These are phyloP conservation scores for Phaeotremella fagi DNA, from an alignment of 768 basidiomycete genomes.

Conservation along the genomic window DNA sequence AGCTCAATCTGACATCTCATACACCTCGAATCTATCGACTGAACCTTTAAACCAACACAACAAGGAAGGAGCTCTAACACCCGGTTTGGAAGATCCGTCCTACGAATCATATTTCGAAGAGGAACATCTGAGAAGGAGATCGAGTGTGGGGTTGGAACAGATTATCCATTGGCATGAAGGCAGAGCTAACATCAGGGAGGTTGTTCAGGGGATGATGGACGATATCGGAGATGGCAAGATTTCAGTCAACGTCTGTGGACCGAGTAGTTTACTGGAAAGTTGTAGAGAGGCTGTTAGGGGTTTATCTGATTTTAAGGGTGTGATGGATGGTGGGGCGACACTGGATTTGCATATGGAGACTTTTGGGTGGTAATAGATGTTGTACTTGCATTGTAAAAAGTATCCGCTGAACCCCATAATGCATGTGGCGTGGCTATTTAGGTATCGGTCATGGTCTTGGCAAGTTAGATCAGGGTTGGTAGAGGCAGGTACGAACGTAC, in stretches of 20 bases:
- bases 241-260: conserved; percentile 11
- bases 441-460: no score
- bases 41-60: conserved; percentile 9
- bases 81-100: not conserved
- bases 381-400: no score
- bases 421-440: no score
- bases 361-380: conserved; percentile 8
- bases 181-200: conserved; percentile 15
- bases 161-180: conserved; percentile 27
- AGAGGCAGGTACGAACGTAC: no score
- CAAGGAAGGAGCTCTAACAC: not conserved
- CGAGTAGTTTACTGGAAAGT: conserved; percentile 1
- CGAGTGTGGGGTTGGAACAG: conserved; percentile 13
- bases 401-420: no score
- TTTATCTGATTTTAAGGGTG: not conserved
- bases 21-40: not conserved
- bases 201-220: conserved; percentile 12
- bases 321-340: not conserved
- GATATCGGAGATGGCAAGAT: not conserved
- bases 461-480: no score
- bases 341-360: conserved; percentile 8
- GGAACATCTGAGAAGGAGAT: conserved; percentile 5
- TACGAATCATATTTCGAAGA: not conserved
- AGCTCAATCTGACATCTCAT: conserved; percentile 5
- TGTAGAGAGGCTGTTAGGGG: not conserved